Conservation (phyloP, 352 stramenopile species). For the Globisporangium cederbergense region DNA sequence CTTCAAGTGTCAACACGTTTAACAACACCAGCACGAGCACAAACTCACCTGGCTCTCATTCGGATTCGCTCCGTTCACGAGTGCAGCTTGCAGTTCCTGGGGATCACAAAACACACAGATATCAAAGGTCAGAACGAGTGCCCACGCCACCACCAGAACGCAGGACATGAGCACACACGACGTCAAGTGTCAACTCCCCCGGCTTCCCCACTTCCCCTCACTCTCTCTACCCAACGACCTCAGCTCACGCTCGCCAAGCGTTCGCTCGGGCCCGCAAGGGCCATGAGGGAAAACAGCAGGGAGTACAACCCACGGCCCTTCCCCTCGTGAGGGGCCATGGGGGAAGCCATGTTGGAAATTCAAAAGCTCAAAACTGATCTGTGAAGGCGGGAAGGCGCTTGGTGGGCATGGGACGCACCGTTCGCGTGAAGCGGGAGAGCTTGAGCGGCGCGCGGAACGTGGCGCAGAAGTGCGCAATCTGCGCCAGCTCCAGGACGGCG, state of each 20-base stretch:
- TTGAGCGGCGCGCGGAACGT: conserved; percentile 71
- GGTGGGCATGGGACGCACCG: conserved; percentile 37
- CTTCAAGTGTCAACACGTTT: neutral
- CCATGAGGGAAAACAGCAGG: neutral
- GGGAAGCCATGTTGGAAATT: conserved; percentile 4
- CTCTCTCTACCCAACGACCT: neutral
- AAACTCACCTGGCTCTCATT: conserved; percentile 44
- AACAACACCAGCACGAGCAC: neutral
- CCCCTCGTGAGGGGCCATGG: neutral
- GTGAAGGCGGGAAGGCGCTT: neutral
- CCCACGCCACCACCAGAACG: conserved; percentile 2
- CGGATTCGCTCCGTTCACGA: conserved; percentile 40
- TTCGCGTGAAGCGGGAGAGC: conserved; percentile 66
- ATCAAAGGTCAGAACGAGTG: neutral
- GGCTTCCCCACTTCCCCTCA: neutral
- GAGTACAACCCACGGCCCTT: neutral
- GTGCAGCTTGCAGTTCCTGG: conserved; percentile 64
- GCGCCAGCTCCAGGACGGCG: conserved; percentile 50
- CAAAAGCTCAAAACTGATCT: conserved; percentile 4
- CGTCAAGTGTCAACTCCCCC: neutral
- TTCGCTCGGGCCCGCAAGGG: neutral
- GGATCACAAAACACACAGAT: neutral
- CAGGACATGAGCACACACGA: neutral
- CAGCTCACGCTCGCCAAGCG: neutral
- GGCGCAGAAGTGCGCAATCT: conserved; percentile 73